Evolutionary conservation across 495 filamentous ascomycete genomes (phyloP).

Genomic region (Xylaria palmicola): DNA sequence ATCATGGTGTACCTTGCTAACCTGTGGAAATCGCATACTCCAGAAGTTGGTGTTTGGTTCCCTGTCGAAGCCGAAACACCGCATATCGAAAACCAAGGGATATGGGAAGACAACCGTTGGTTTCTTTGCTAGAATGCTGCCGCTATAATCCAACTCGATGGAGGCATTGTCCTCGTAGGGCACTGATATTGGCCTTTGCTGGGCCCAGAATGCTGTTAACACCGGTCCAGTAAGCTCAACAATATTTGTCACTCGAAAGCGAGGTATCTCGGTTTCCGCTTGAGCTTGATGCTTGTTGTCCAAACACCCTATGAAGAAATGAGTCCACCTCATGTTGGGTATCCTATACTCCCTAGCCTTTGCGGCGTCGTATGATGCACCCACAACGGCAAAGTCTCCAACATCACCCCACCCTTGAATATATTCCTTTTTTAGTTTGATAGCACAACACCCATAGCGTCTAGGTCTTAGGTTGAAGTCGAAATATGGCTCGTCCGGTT

Average conservation of each 20-base stretch:
- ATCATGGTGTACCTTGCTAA: slow-evolving; percentile 49
- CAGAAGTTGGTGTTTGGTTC: slow-evolving; percentile 44
- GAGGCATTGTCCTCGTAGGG: slow-evolving; percentile 29
- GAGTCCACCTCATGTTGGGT: slow-evolving; percentile 64
- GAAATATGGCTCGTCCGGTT: slow-evolving; percentile 81
- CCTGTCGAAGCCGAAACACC: slow-evolving; percentile 49
- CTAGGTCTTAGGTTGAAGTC: slow-evolving; percentile 42
- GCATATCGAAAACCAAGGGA: slow-evolving; percentile 47
- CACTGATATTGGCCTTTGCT: slow-evolving; percentile 35
- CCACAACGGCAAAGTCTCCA: slow-evolving; percentile 76
- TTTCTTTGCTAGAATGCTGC: slow-evolving; percentile 18
- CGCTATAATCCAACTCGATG: slow-evolving; percentile 33
- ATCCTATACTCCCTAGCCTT: slow-evolving; percentile 52
- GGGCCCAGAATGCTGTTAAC: slow-evolving; percentile 32
- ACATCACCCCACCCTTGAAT: slow-evolving; percentile 77
- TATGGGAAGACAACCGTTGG: slow-evolving; percentile 38
- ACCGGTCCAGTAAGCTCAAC: slow-evolving; percentile 42
- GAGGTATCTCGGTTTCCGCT: slow-evolving; percentile 52
- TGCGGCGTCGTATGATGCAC: slow-evolving; percentile 62
- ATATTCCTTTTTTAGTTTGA: slow-evolving; percentile 92
- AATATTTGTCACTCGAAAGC: slow-evolving; percentile 61
- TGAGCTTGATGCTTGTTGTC: slow-evolving; percentile 66
- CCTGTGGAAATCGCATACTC: slow-evolving; percentile 46
- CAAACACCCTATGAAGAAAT: slow-evolving; percentile 77
- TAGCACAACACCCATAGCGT: slow-evolving; percentile 53